phyloP scores from a whole-genome alignment of 768 basidiomycete species.

The Rubroboletus pulcherrimus region DNA sequence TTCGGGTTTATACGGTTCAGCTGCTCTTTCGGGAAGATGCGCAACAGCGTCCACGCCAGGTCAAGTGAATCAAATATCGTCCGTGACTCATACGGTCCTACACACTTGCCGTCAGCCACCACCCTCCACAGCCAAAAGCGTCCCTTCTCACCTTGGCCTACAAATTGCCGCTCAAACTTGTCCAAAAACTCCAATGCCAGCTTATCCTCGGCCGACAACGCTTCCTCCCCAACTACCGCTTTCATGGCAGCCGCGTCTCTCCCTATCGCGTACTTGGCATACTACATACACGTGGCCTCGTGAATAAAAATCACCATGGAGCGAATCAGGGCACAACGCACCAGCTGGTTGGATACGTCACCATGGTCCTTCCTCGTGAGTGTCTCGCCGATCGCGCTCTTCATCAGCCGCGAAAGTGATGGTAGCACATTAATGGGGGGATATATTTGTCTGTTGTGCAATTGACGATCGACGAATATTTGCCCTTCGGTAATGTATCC shows the following conservation, averaged over 20 bases:
- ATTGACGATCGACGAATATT: conserved; percentile 96
- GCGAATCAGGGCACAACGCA: conserved; percentile 41
- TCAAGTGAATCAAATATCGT: conserved; percentile 97
- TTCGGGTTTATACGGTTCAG: conserved; percentile 97
- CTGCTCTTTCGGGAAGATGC: conserved; percentile 98
- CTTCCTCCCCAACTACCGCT: conserved; percentile 98
- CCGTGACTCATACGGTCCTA: conserved; percentile 91
- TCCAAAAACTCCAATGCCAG: conserved; percentile 95
- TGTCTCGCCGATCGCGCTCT: conserved; percentile 97
- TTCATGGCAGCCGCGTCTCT: conserved; percentile 98
- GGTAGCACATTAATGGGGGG: conserved; percentile 99
- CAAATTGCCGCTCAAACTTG: conserved; percentile 96
- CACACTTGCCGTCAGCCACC: conserved; percentile 9
- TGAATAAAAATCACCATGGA: conserved; percentile 12
- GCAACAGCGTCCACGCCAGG: conserved; percentile 92
- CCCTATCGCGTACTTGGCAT: conserved; percentile 97
- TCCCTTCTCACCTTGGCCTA: conserved; percentile 74
- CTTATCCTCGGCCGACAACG: conserved; percentile 91
- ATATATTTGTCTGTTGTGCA: conserved; percentile 96
- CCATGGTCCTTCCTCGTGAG: conserved; percentile 98
- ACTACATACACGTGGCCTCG: conserved; percentile 50
- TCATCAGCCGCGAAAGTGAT: conserved; percentile 98
- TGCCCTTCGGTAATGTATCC: conserved; percentile 99
- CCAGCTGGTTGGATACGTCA: conserved; percentile 98
- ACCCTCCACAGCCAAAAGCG: rapidly evolving